A percentile compares a stretch with the other conserved stretches of the same genome.
phyloP scores from a whole-genome alignment of 106 monocot species.

The Platanthera zijinensis region DNA sequence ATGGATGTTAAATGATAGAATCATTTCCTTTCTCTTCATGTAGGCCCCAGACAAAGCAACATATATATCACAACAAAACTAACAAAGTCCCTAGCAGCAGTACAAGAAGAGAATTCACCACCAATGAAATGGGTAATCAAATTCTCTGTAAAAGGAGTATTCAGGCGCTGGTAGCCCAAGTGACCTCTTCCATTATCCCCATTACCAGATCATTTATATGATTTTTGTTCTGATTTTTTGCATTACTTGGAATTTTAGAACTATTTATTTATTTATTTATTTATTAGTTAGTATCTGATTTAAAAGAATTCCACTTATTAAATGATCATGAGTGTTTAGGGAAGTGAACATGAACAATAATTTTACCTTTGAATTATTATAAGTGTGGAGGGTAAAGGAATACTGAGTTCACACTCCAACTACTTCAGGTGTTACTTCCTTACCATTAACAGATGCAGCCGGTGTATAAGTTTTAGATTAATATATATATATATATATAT shows the following conservation, averaged over 20 bases:
- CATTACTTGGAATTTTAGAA: neutral
- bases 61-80: slow-evolving; percentile 46
- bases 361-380: too few relatives aligned
- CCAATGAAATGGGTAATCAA: slow-evolving; percentile 30
- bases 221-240: neutral
- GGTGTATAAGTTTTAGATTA: too few relatives aligned
- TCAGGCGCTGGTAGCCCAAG: slow-evolving; percentile 67
- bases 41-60: slow-evolving; percentile 49
- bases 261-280: neutral
- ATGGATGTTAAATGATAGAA: slow-evolving; percentile 36
- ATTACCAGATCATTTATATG: neutral
- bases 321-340: neutral
- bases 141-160: slow-evolving; percentile 74
- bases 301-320: neutral
- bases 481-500: too few relatives aligned
- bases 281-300: neutral
- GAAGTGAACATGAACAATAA: too few relatives aligned
- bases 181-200: slow-evolving; percentile 5
- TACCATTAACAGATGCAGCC: too few relatives aligned
- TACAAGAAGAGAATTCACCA: neutral
- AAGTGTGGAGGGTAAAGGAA: too few relatives aligned
- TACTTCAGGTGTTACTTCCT: too few relatives aligned
- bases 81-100: slow-evolving; percentile 28
- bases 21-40: slow-evolving; percentile 28
- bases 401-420: neutral